Evolutionary conservation across 75 land plant genomes (phyloP).

Genomic region (Gnetum montanum): DNA sequence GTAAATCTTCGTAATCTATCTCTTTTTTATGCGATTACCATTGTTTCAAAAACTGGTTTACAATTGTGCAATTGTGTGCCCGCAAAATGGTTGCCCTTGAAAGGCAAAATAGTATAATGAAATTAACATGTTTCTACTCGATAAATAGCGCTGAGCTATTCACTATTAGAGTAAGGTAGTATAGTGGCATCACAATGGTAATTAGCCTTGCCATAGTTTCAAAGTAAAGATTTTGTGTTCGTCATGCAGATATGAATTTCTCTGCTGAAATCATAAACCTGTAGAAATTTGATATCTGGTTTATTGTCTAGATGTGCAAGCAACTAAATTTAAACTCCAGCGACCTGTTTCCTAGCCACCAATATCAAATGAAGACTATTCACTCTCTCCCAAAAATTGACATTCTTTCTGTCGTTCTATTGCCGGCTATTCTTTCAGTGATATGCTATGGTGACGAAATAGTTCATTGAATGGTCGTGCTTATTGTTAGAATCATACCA

Average conservation of each 20-base stretch:
- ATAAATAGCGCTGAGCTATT: neutral
- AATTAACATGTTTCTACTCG: neutral
- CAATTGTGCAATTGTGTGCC: neutral
- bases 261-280: too few relatives aligned
- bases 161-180: neutral
- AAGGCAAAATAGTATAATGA: neutral
- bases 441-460: neutral
- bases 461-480: neutral
- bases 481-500: neutral
- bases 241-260: too few relatives aligned
- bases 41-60: neutral
- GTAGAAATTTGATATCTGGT: too few relatives aligned
- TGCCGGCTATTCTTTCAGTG: too few relatives aligned
- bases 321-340: too few relatives aligned
- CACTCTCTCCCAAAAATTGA: too few relatives aligned
- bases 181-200: neutral
- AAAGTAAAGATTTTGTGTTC: too few relatives aligned
- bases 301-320: too few relatives aligned
- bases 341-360: too few relatives aligned
- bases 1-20: slow-evolving; percentile 32
- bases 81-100: neutral
- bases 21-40: neutral
- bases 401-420: too few relatives aligned
- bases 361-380: too few relatives aligned
- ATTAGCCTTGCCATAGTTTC: too few relatives aligned